Base-by-base conservation (phyloP, 2,329 filamentous ascomycete species). In the Trichoderma endophyticum region DNA sequence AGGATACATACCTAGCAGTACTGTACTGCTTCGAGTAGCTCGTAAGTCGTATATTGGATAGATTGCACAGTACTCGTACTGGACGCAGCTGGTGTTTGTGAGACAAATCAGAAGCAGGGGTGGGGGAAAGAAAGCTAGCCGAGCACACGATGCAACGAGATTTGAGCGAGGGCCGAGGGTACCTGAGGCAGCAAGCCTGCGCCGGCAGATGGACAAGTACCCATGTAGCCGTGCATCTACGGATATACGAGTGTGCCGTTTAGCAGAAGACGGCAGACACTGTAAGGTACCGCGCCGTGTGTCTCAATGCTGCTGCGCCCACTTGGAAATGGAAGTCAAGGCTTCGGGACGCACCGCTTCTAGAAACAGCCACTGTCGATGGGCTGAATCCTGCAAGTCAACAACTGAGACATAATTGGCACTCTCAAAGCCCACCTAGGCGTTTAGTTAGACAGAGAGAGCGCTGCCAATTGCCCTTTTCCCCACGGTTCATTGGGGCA, bases 311-410 rank as follows among this genome's bases (percentile, higher is more conserved):
- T 36, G 64, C 28, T 67, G 51, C 64, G 63, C 63, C 63, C 63
- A 66, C 43, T 54, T 66, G 12, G 43, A 54, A 54, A 67, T 54
- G 65, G 65, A 60, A 68, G 65, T 15, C 32, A 26, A 32, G 65
- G 54, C 56, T 60, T 68, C 65, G 65, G 65, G 65, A 68, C 65
- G 65, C 65, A 68, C 65, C 65, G 65, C 65, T 68, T 68, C 65
- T 68, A 68, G 65, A 68, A 68, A 68, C 65, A 60, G 54, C 56
- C 54, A 68, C 65, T 68, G 36, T 32, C 18, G 26, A 60, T 32
- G 36, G 54, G 65, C 65, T 59, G 56, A 48, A 68, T 68, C 65
- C 65, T 68, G 12, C 65, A 54, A 6, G 48, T 12, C 56, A 12
- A 43, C 24, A 30, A 6, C 8, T 30, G 28, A 68, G 54, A 39